Evolutionary conservation across 2,329 filamentous ascomycete species (phyloP).

Genomic region (Aspergillus ochraceus): DNA sequence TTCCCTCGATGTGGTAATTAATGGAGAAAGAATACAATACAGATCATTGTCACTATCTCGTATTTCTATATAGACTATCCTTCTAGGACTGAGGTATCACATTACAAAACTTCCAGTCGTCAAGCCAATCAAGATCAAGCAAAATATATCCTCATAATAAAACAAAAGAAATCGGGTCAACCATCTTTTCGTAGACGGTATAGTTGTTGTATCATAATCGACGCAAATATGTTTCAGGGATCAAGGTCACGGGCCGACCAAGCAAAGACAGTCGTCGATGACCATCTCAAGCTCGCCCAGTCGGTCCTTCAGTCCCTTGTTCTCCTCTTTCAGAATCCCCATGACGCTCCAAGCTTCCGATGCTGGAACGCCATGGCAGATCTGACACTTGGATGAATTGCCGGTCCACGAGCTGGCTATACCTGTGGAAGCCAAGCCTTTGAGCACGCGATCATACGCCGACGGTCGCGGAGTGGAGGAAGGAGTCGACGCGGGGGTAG

Average conservation of each 20-base stretch:
- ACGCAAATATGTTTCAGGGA: background rate
- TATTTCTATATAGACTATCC: background rate
- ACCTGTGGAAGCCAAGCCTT: slow-evolving; percentile 39
- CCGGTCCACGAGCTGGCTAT: slow-evolving; percentile 32
- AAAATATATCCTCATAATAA: background rate
- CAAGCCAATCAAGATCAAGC: background rate
- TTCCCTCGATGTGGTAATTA: too few relatives aligned
- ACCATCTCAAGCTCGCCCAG: slow-evolving; percentile 55
- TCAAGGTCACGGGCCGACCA: slow-evolving; percentile 43
- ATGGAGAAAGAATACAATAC: background rate
- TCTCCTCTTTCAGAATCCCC: slow-evolving; percentile 56
- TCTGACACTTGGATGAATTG: slow-evolving; percentile 37
- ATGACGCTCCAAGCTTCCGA: slow-evolving; percentile 56
- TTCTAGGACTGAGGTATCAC: background rate
- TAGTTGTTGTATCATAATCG: background rate
- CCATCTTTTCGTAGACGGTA: background rate
- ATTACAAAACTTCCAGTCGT: background rate
- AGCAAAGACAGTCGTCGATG: slow-evolving; percentile 57
- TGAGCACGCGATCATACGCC: slow-evolving; percentile 46
- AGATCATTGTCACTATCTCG: background rate
- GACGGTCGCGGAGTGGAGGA: slow-evolving; percentile 29
- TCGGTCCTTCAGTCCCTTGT: slow-evolving; percentile 52
- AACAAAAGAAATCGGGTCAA: slow-evolving; percentile 1
- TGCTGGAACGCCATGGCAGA: slow-evolving; percentile 41
- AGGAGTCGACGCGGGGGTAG: slow-evolving; percentile 17